Evolutionary conservation across 2,329 filamentous ascomycete genomes (phyloP).

Genomic region (Tolypocladium pustulatum): DNA sequence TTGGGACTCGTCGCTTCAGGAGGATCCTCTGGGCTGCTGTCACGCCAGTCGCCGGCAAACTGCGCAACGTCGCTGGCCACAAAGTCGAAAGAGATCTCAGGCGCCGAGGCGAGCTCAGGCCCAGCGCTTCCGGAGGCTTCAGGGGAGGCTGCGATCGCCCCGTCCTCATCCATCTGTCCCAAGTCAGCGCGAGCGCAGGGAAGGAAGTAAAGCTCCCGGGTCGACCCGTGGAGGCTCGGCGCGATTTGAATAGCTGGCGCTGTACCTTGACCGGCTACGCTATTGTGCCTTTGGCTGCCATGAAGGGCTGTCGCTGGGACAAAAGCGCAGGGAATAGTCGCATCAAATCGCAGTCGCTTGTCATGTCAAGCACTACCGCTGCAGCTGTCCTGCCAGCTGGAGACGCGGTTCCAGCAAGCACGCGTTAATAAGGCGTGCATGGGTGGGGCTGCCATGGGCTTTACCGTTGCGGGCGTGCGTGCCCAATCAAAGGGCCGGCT

Average conservation of each 20-base stretch:
- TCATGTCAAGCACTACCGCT: background rate
- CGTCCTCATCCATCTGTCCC: conserved; percentile 9
- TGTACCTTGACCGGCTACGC: background rate
- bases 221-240: background rate
- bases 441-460: background rate
- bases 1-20: background rate
- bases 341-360: background rate
- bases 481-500: background rate
- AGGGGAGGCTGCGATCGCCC: background rate
- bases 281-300: background rate
- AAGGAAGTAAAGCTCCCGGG: background rate
- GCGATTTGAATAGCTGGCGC: background rate
- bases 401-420: background rate
- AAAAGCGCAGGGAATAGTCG: background rate
- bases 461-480: background rate
- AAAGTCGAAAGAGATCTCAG: conserved; percentile 8
- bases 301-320: background rate
- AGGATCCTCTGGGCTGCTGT: conserved; percentile 2
- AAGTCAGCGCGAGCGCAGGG: background rate
- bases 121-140: background rate
- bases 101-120: background rate
- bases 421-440: background rate
- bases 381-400: background rate
- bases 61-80: conserved; percentile 1
- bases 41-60: background rate